Conservation (phyloP, 2,329 filamentous ascomycete genomes). For the Aspergillus jensenii region DNA sequence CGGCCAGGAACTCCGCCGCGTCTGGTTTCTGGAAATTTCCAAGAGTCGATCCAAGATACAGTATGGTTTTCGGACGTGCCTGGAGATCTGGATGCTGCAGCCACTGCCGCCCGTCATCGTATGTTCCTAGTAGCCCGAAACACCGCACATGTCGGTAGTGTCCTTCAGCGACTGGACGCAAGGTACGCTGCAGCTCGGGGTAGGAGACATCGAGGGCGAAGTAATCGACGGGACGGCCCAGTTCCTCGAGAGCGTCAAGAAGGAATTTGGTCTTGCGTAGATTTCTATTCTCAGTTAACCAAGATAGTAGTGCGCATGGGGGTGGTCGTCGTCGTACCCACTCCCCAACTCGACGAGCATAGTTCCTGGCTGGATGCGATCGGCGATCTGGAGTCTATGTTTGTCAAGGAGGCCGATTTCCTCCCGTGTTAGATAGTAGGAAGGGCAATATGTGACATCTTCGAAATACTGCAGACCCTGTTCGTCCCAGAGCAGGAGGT, state of each 20-base stretch:
- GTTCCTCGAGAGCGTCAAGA: conserved; percentile 71
- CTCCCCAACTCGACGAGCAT: conserved; percentile 15
- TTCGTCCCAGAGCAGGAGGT: conserved; percentile 26
- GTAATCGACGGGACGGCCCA: conserved; percentile 74
- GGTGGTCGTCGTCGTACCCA: conserved; percentile 2
- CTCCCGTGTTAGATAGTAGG: conserved; percentile 10
- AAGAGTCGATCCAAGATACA: conserved; percentile 13
- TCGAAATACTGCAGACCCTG: conserved; percentile 26
- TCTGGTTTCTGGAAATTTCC: conserved; percentile 11
- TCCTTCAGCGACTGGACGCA: conserved; percentile 57
- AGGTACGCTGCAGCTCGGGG: conserved; percentile 73
- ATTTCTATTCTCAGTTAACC: conserved; percentile 2
- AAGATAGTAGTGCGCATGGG: conserved; percentile 45
- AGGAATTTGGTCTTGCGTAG: conserved; percentile 82
- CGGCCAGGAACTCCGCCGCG: conserved; percentile 6
- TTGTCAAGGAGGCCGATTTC: conserved; percentile 7
- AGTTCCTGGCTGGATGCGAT: conserved; percentile 1
- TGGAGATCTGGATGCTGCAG: conserved; percentile 61
- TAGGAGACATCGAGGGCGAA: conserved; percentile 80
- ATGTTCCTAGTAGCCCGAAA: conserved; percentile 78
- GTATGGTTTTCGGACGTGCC: conserved; percentile 5
- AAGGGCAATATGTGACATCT: conserved; percentile 23
- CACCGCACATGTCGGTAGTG: conserved; percentile 69
- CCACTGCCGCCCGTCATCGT: conserved; percentile 82
- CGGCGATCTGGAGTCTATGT: conserved; percentile 6